Evolutionary conservation across 495 filamentous ascomycete species (phyloP).

Genomic region (Tuber microsphaerosporum): DNA sequence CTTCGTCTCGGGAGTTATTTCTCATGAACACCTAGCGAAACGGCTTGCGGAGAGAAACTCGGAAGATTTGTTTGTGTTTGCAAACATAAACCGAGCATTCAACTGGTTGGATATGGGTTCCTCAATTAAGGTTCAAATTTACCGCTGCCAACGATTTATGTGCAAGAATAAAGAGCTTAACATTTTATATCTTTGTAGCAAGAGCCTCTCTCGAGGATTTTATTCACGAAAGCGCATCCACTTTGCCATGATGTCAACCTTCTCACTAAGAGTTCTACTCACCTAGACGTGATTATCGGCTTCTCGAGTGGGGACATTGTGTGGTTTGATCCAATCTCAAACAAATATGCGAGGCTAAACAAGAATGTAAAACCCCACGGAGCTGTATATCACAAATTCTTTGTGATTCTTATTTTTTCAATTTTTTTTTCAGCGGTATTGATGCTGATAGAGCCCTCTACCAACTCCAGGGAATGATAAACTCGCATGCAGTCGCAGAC

Average conservation of each 20-base stretch:
- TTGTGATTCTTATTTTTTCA: neutral
- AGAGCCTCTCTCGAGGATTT: slow-evolving; percentile 85
- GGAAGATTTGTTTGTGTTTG: slow-evolving; percentile 82
- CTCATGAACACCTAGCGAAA: slow-evolving; percentile 72
- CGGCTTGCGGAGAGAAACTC: slow-evolving; percentile 66
- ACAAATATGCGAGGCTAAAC: slow-evolving; percentile 91
- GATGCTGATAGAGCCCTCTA: slow-evolving; percentile 5
- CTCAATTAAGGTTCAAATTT: slow-evolving; percentile 33
- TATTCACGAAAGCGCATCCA: slow-evolving; percentile 93
- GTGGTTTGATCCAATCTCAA: slow-evolving; percentile 96
- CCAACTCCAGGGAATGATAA: slow-evolving; percentile 64
- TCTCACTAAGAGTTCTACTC: slow-evolving; percentile 65
- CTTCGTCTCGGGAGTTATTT: slow-evolving; percentile 90
- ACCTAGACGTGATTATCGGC: slow-evolving; percentile 88
- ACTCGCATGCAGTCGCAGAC: slow-evolving; percentile 70
- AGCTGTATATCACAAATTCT: neutral
- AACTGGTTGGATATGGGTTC: slow-evolving; percentile 70
- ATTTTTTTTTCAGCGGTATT: neutral
- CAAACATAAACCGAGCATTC: slow-evolving; percentile 88
- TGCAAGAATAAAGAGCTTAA: slow-evolving; percentile 13
- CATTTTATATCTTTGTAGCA: slow-evolving; percentile 46
- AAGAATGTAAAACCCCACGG: slow-evolving; percentile 61
- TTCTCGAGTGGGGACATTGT: slow-evolving; percentile 95
- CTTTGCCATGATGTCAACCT: slow-evolving; percentile 90
- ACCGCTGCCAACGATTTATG: slow-evolving; percentile 7